Evolutionary conservation across 108 stramenopile genomes (phyloP), one percentile per base, ranked within the genome.

Genomic region (Fragilaria crotonensis): DNA sequence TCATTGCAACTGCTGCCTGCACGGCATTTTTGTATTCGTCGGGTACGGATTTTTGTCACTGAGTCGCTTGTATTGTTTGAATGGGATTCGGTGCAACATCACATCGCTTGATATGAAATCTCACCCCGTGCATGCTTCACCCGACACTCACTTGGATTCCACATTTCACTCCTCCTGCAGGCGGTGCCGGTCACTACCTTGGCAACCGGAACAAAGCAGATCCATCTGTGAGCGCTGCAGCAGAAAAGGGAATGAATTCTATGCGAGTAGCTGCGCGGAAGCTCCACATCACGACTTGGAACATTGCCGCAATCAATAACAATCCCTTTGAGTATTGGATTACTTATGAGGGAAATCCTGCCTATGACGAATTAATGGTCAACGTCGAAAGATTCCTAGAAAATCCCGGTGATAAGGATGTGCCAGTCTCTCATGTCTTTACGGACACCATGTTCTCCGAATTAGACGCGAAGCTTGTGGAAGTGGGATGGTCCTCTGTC

Each of bases 291-390:
- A 58, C 89, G 1, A 86, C 81, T 21, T 96, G 92, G 92, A 96
- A 96, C 66, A 85, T 96, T 48, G 95, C 95, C 41, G 95, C 95
- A 46, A 90, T 96, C 60, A 96, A 92, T 63, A 92, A 92, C 77
- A 92, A 92, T 63, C 90, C 90, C 2, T 92, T 92, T 58, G 90
- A 92, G 63, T 92, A 92, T 52, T 92, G 90, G 90, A 85, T 92
- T 31, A 92, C 95, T 33, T 83, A 86, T 59, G 65, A 85, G 45
- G 84, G 81, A 52, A 80, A 94, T 73, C 79, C 75, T 9, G 81
- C 62, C 32, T 96, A 96, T 63, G 82, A 94, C 49, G 47, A 72
- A 20, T 71, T 94, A 49, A 96, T 96, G 95, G 59, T 72, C 21
- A 69, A 83, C 30, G 79, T 94, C 59, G 89, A 91, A 67, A 57